These are phyloP conservation scores for Eucalyptus pauciflora DNA, from an alignment of 345 rosid species.

Conservation along the genomic window DNA sequence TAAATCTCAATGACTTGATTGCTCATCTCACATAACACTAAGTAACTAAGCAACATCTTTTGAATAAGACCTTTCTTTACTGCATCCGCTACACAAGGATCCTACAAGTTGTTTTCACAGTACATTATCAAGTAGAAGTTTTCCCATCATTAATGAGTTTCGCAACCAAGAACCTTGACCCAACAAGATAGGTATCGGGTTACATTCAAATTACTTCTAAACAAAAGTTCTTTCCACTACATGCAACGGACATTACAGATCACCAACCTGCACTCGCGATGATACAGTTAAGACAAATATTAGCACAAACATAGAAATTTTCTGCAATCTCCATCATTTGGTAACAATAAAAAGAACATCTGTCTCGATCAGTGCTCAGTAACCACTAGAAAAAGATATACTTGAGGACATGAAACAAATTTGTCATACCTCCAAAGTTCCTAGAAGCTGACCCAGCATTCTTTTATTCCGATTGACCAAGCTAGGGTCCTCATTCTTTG, in stretches of 20 bases:
- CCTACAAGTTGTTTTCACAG: neutral
- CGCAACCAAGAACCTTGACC: neutral
- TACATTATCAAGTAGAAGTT: neutral
- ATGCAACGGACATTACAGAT: neutral
- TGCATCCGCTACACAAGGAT: neutral
- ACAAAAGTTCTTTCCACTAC: neutral
- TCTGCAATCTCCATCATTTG: neutral
- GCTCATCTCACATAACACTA: neutral
- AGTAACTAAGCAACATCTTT: neutral
- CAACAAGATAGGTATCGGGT: neutral
- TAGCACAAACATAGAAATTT: neutral
- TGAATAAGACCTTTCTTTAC: neutral
- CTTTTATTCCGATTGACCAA: conserved; percentile 87
- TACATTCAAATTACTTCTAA: neutral
- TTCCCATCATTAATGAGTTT: neutral
- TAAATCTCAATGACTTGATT: neutral
- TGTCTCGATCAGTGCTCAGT: neutral
- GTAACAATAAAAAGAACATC: neutral
- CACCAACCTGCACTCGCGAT: neutral
- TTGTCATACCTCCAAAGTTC: conserved; percentile 82
- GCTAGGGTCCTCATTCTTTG: conserved; percentile 89
- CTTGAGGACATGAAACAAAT: neutral
- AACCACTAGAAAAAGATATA: neutral
- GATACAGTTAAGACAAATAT: neutral
- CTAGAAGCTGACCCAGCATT: conserved; percentile 92